Evolutionary conservation across 805 yeast species (phyloP).

Genomic region (Candida maesae): DNA sequence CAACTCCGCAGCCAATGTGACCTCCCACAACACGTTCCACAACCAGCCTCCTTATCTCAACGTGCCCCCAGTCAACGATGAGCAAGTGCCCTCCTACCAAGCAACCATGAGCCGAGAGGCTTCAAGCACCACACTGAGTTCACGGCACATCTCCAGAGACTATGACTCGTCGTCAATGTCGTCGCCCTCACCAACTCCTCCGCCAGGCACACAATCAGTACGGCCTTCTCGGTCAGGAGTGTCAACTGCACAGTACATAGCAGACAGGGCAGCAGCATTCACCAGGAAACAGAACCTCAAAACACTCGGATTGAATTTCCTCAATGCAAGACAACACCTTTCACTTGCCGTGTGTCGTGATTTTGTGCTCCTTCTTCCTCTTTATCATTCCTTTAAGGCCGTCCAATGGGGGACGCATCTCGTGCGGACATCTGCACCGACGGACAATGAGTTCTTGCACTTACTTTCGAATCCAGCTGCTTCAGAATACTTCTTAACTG

Average conservation of each 20-base stretch:
- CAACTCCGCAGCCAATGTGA: constrained; percentile 5
- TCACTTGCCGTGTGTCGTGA: constrained; percentile 76
- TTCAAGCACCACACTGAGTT: neutral
- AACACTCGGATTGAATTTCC: constrained; percentile 61
- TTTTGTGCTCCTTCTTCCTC: constrained; percentile 66
- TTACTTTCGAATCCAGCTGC: constrained; percentile 56
- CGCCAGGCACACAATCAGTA: neutral
- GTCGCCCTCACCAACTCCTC: neutral
- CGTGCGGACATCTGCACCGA: neutral
- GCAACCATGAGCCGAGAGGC: constrained; percentile 4
- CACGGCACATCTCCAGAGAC: neutral
- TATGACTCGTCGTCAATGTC: too few species aligned
- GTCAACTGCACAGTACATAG: constrained; percentile 12
- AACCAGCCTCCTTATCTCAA: constrained; percentile 1
- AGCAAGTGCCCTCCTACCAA: constrained; percentile 6
- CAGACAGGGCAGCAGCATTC: constrained; percentile 11
- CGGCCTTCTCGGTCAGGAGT: constrained; percentile 6
- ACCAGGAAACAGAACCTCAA: constrained; percentile 35
- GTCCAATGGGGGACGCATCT: constrained; percentile 25
- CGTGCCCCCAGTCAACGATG: constrained; percentile 3
- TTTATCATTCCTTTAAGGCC: constrained; percentile 48
- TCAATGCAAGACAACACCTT: constrained; percentile 74
- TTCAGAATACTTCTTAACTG: constrained; percentile 76
- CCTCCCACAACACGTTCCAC: neutral
- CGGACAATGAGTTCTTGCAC: constrained; percentile 5